Evolutionary conservation across 768 basidiomycete genomes (phyloP), one percentile per base, ranked within the genome.

Genomic region (Postia placenta): DNA sequence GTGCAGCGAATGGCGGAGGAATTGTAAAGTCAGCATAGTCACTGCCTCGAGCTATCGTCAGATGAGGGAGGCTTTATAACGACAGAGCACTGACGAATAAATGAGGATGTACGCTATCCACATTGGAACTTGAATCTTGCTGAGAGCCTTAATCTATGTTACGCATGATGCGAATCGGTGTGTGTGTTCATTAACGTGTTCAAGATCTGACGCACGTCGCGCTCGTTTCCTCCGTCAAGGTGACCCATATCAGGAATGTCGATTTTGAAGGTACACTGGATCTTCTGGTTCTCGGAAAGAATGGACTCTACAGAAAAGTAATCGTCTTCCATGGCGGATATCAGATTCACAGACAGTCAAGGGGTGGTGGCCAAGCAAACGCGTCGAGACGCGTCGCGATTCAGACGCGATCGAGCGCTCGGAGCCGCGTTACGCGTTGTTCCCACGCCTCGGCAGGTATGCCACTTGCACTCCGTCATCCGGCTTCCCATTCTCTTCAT

Each of bases 281-380:
- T 75, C 78, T 92, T 96, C 90, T 94, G 60, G 61, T 94, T 94
- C 61, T 92, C 91, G 14, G 92, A 87, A 22, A 95, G 78, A 56
- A 97, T 95, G 4, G 89, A 79, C 50, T 93, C 89, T 47, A 95
- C 79, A 0, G 89, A 92, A 66, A 88, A 95, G 65, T 97, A 97
- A 64, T 94, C 91, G 60, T 85, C 74, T 51, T 94, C 89, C 92
- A 93, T 94, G 24, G 9, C 19, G 23, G 7, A 20, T 40, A 40
- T n/a, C n/a, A n/a, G 19, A 40, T n/a, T 6, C 26, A 37, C 42
- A n/a, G 33, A 35, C 33, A 35, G n/a, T n/a, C n/a, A n/a, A n/a
- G n/a, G n/a, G n/a, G n/a, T n/a, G n/a, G n/a, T n/a, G n/a, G n/a
- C n/a, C n/a, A n/a, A n/a, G n/a, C n/a, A n/a, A 24, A 41, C 38